Evolutionary conservation across 225 moss, liverwort and hornwort genomes (phyloP).

Genomic region (Sphagnum contortum): DNA sequence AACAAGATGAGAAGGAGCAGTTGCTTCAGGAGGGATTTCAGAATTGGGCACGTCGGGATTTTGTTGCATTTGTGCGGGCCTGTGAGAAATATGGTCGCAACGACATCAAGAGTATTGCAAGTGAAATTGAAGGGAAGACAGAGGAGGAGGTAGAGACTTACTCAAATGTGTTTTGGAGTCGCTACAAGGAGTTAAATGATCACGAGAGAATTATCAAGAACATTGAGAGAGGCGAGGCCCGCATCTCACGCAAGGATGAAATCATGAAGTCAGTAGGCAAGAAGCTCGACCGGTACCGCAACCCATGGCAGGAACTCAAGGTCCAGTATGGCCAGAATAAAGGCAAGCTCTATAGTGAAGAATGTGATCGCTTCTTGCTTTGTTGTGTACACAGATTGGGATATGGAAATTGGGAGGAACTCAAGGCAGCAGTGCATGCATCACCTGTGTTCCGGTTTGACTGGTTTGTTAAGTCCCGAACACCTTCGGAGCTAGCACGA

Average conservation of each 20-base stretch:
- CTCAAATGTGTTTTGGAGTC: conserved; percentile 88
- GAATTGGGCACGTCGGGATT: conserved; percentile 92
- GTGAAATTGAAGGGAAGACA: conserved; percentile 89
- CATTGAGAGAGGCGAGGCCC: conserved; percentile 87
- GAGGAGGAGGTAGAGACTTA: conserved; percentile 86
- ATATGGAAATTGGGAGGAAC: conserved; percentile 99
- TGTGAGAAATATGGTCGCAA: conserved; percentile 96
- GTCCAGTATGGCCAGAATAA: conserved; percentile 98
- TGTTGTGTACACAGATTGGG: conserved; percentile 96
- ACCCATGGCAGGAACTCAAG: conserved; percentile 99
- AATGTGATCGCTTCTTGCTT: conserved; percentile 82
- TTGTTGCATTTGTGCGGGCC: conserved; percentile 86
- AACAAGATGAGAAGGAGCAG: conserved; percentile 89
- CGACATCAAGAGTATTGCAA: conserved; percentile 79
- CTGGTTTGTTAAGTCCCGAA: conserved; percentile 99
- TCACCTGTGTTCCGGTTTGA: conserved; percentile 97
- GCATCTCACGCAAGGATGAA: conserved; percentile 91
- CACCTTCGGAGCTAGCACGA: conserved; percentile 90
- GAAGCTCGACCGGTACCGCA: conserved; percentile 89
- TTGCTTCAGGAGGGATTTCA: conserved; percentile 92
- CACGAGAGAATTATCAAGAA: conserved; percentile 93
- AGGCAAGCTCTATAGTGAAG: conserved; percentile 96
- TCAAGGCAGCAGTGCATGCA: conserved; percentile 91
- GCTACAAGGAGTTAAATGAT: conserved; percentile 76
- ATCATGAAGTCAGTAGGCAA: conserved; percentile 98